Conservation (phyloP, 2,329 filamentous ascomycete genomes). For the Phyllosticta capitalensis region DNA sequence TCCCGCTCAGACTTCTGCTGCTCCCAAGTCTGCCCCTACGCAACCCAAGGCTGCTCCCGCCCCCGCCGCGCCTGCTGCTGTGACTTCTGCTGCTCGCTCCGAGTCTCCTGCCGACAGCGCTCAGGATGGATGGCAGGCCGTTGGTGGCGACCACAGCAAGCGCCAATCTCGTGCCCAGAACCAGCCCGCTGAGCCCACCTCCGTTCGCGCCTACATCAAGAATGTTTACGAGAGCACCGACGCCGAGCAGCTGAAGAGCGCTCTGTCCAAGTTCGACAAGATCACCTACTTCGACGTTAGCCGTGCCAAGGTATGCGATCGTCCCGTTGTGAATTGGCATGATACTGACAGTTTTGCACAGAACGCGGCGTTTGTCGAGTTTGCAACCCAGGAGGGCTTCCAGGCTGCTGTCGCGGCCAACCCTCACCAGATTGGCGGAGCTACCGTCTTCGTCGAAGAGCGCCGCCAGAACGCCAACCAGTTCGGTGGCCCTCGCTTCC, state of each 20-base stretch:
- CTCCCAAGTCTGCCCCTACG: constrained; percentile 22
- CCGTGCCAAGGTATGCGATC: constrained; percentile 60
- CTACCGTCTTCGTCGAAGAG: constrained; percentile 80
- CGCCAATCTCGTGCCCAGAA: constrained; percentile 68
- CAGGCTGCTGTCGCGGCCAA: constrained; percentile 74
- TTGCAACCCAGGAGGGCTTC: constrained; percentile 70
- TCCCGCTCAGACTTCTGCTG: constrained; percentile 22
- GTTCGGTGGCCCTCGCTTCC: constrained; percentile 24
- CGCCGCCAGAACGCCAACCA: constrained; percentile 53
- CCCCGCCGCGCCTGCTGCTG: constrained; percentile 20
- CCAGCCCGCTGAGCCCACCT: constrained; percentile 60
- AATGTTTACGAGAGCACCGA: constrained; percentile 87
- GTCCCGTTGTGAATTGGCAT: too few species aligned
- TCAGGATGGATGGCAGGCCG: constrained; percentile 71
- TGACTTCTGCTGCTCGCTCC: constrained; percentile 17
- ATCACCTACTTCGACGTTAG: constrained; percentile 55
- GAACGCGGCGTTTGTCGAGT: constrained; percentile 98
- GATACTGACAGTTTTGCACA: constrained; percentile 31
- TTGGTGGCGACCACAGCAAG: constrained; percentile 67
- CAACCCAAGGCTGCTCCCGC: constrained; percentile 14
- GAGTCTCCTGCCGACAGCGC: constrained; percentile 32
- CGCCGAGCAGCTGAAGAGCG: constrained; percentile 58
- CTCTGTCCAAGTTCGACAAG: constrained; percentile 60
- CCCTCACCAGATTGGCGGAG: constrained; percentile 73
- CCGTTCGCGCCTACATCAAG: constrained; percentile 83